Evolutionary conservation across 2,329 filamentous ascomycete genomes (phyloP).

Genomic region (Nemania bipapillata): DNA sequence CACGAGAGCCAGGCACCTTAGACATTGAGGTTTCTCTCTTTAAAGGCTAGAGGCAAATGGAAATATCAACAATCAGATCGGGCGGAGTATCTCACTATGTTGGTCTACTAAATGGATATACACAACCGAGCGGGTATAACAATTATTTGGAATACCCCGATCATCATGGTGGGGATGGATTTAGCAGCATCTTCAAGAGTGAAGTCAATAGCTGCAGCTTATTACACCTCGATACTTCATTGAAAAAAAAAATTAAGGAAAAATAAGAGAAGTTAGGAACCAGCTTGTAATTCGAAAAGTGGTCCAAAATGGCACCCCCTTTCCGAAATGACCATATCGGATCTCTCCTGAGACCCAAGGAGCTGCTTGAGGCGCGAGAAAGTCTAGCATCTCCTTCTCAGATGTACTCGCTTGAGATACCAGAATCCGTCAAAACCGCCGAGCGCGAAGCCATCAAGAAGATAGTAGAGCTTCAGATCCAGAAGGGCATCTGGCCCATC

Average conservation of each 20-base stretch:
- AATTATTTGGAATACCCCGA: slow-evolving; percentile 15
- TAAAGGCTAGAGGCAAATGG: background rate
- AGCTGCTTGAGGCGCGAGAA: slow-evolving; percentile 69
- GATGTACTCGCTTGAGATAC: slow-evolving; percentile 48
- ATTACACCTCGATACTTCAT: background rate
- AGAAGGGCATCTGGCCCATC: slow-evolving; percentile 70
- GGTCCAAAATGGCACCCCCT: slow-evolving; percentile 55
- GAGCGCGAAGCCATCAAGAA: slow-evolving; percentile 73
- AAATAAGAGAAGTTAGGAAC: background rate
- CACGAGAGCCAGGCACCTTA: background rate
- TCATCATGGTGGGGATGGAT: slow-evolving; percentile 10
- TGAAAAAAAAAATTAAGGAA: no score
- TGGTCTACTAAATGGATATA: background rate
- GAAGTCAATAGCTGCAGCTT: slow-evolving; percentile 3
- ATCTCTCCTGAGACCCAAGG: slow-evolving; percentile 73
- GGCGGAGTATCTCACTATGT: background rate
- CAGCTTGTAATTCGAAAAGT: background rate
- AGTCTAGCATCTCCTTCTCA: slow-evolving; percentile 58
- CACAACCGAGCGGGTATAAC: background rate
- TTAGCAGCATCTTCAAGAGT: background rate
- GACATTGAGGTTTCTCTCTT: background rate
- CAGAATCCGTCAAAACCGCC: slow-evolving; percentile 57
- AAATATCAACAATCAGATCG: background rate
- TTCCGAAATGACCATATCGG: slow-evolving; percentile 80
- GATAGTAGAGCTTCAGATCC: slow-evolving; percentile 72